Percentiles rank a stretch among this genome's conserved stretches.
Evolutionary conservation across 305 asterid species (phyloP).

Genomic region (Fraxinus sp.): DNA sequence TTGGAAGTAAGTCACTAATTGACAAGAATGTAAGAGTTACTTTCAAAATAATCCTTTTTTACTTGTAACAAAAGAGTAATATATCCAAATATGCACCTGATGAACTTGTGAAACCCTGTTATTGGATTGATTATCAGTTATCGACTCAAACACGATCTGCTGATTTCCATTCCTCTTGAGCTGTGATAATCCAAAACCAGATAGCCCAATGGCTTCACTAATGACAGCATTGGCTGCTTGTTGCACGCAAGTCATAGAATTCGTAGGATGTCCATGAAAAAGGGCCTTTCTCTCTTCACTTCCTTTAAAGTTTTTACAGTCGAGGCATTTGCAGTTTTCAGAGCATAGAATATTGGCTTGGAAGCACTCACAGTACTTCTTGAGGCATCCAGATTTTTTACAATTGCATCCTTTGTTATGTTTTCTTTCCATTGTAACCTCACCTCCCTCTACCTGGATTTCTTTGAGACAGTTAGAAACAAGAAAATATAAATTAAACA

Average conservation of each 20-base stretch:
- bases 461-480: slow-evolving; percentile 19
- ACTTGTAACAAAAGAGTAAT: background rate
- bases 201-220: slow-evolving; percentile 42
- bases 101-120: slow-evolving; percentile 35
- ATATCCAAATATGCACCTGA: slow-evolving; percentile 35
- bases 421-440: background rate
- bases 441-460: slow-evolving; percentile 39
- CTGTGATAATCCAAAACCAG: slow-evolving; percentile 35
- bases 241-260: slow-evolving; percentile 36
- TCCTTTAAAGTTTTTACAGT: slow-evolving; percentile 67
- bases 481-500: slow-evolving; percentile 9
- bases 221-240: slow-evolving; percentile 49
- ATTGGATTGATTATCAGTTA: slow-evolving; percentile 29
- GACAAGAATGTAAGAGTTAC: background rate
- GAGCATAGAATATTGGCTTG: slow-evolving; percentile 68
- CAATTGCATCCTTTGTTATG: slow-evolving; percentile 67
- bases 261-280: slow-evolving; percentile 40
- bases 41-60: background rate
- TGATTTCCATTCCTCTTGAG: slow-evolving; percentile 35
- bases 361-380: slow-evolving; percentile 74
- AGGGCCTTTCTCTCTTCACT: slow-evolving; percentile 56
- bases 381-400: slow-evolving; percentile 62
- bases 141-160: slow-evolving; percentile 30
- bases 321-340: slow-evolving; percentile 60
- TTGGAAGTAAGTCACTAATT: background rate